A percentile compares a stretch with the other conserved stretches of the same genome.
phyloP scores from a whole-genome alignment of 768 basidiomycete species.

The Pleurotus platypus region DNA sequence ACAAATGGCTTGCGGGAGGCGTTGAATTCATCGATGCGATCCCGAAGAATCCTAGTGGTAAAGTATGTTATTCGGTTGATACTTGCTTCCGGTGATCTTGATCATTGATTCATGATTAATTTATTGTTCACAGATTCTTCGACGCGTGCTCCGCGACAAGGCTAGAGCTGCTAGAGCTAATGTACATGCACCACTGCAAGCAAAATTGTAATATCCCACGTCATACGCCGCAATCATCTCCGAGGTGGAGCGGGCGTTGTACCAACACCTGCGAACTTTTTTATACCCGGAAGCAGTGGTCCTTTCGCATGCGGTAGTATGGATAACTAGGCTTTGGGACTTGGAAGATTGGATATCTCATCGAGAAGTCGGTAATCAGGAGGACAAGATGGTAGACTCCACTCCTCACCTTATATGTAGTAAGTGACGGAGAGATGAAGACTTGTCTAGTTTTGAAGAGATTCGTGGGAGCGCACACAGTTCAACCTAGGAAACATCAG shows the following conservation, averaged over 20 bases:
- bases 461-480: not conserved
- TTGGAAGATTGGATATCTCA: not conserved
- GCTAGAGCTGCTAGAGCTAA: conserved; percentile 21
- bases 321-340: not conserved
- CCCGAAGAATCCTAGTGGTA: conserved; percentile 73
- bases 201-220: not conserved
- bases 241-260: too few relatives aligned
- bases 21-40: conserved; percentile 59
- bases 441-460: not conserved
- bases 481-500: not conserved
- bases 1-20: conserved; percentile 61
- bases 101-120: not conserved
- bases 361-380: not conserved
- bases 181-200: not conserved
- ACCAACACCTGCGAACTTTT: too few relatives aligned
- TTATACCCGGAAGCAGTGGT: not conserved
- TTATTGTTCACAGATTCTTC: conserved; percentile 26
- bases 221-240: not conserved
- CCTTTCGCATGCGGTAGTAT: not conserved
- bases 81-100: not conserved
- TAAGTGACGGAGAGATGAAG: not conserved
- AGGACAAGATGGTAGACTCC: not conserved
- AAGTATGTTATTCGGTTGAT: conserved; percentile 31
- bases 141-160: conserved; percentile 49
- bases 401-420: not conserved